phyloP scores from a whole-genome alignment of 164 flowering plant species.

The Vitis amurensis region DNA sequence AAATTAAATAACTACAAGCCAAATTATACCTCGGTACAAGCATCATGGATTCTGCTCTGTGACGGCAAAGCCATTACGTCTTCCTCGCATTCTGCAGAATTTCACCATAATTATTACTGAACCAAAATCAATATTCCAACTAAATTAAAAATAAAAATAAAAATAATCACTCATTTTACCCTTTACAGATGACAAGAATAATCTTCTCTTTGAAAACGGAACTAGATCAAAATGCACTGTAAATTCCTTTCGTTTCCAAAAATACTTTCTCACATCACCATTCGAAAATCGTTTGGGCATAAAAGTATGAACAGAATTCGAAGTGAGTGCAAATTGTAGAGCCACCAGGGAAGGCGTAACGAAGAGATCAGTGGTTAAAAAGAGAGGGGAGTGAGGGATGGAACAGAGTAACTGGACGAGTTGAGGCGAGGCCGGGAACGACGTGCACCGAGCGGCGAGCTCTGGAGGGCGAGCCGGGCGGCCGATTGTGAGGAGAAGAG shows the following conservation, averaged over 20 bases:
- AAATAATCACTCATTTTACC: no score
- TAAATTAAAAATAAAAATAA: no score
- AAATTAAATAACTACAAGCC: no score
- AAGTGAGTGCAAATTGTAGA: constrained; percentile 6
- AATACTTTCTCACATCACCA: background rate
- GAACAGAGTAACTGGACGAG: constrained; percentile 21
- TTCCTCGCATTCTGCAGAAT: no score
- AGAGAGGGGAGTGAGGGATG: constrained; percentile 35
- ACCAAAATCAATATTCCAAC: no score
- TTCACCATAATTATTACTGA: no score
- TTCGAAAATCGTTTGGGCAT: background rate
- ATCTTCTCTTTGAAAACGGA: no score
- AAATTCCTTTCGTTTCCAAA: background rate
- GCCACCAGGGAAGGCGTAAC: constrained; percentile 19
- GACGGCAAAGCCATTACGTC: no score
- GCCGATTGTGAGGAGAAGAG: constrained; percentile 29
- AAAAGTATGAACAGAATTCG: background rate
- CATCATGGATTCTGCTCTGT: no score
- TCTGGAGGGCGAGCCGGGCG: constrained; percentile 16
- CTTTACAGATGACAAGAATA: no score
- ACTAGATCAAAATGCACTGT: no score
- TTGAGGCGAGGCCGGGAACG: constrained; percentile 17
- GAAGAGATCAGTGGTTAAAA: constrained; percentile 6
- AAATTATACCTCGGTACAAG: no score
- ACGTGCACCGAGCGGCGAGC: constrained; percentile 26